Percentiles rank a stretch among this genome's conserved stretches.
These are phyloP conservation scores for Phalaenopsis equestris DNA, from an alignment of 106 monocot species.

Conservation along the genomic window DNA sequence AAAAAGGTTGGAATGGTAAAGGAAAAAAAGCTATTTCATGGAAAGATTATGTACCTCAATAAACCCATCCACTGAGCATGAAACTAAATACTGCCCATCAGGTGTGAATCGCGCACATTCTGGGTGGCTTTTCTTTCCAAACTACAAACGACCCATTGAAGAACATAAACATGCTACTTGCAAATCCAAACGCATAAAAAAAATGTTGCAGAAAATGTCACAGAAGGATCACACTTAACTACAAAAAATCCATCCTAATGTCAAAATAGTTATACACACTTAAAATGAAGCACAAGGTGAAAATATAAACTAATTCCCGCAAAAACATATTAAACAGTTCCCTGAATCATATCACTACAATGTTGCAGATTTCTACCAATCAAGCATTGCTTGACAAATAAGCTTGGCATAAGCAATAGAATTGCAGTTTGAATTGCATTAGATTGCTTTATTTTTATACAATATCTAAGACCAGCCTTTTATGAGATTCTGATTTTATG, in stretches of 20 bases:
- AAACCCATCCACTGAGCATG: slow-evolving; percentile 92
- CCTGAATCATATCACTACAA: no score
- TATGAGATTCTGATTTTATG: no score
- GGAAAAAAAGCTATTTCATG: neutral
- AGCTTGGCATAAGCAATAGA: no score
- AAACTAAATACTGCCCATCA: slow-evolving; percentile 94
- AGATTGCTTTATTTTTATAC: no score
- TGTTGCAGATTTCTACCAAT: no score
- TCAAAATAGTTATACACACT: neutral
- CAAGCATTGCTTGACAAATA: no score
- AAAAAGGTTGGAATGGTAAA: neutral
- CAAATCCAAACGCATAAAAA: neutral
- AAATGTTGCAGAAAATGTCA: neutral
- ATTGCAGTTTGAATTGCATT: no score
- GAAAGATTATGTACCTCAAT: slow-evolving; percentile 53
- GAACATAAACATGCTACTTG: neutral
- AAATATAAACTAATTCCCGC: neutral
- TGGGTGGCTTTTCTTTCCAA: slow-evolving; percentile 77
- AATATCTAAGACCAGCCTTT: no score
- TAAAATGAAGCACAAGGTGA: neutral
- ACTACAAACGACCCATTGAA: slow-evolving; percentile 31
- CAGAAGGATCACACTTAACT: neutral
- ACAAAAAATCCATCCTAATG: neutral
- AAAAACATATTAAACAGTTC: neutral
- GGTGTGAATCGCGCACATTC: slow-evolving; percentile 92